Evolutionary conservation across 2,329 filamentous ascomycete species (phyloP).

Genomic region (Cylindrodendrum hubeiense): DNA sequence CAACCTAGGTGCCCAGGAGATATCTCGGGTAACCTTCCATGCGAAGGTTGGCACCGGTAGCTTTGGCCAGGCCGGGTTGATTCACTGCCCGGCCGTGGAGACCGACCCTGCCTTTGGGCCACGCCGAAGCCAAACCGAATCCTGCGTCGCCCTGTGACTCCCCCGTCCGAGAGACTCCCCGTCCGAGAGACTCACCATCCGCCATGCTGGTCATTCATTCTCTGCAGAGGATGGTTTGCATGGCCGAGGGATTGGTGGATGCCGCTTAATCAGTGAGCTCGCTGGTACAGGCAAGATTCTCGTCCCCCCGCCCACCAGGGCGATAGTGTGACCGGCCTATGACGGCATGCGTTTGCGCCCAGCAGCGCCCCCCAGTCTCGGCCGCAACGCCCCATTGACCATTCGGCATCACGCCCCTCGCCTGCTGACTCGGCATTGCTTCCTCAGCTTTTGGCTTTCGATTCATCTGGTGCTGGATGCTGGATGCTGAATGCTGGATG

Average conservation of each 20-base stretch:
- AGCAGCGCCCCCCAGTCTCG: not conserved
- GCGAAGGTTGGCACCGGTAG: constrained; percentile 8
- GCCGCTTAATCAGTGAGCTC: not conserved
- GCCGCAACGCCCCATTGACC: constrained; percentile 3
- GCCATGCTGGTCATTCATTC: not conserved
- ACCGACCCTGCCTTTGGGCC: constrained; percentile 1
- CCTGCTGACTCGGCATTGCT: not conserved
- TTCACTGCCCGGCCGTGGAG: constrained; percentile 9
- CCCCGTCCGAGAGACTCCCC: constrained; percentile 4
- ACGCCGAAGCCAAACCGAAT: not conserved
- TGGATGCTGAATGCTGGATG: not conserved
- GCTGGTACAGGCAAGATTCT: not conserved
- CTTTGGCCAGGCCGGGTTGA: not conserved
- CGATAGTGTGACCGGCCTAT: constrained; percentile 10
- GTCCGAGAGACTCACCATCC: constrained; percentile 22
- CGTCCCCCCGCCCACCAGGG: constrained; percentile 8
- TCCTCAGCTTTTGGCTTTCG: not conserved
- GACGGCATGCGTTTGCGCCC: constrained; percentile 20
- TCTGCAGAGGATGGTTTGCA: constrained; percentile 24
- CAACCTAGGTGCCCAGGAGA: constrained; percentile 18
- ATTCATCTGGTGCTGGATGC: not conserved
- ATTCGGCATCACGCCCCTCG: not conserved
- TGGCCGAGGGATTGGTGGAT: constrained; percentile 5
- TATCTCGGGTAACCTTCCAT: constrained; percentile 27
- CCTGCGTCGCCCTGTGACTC: not conserved